A percentile compares a stretch with the other conserved stretches of the same genome.
Conservation (phyloP, 202 grass and related monocot species). For the Schoenoplectus triqueter region DNA sequence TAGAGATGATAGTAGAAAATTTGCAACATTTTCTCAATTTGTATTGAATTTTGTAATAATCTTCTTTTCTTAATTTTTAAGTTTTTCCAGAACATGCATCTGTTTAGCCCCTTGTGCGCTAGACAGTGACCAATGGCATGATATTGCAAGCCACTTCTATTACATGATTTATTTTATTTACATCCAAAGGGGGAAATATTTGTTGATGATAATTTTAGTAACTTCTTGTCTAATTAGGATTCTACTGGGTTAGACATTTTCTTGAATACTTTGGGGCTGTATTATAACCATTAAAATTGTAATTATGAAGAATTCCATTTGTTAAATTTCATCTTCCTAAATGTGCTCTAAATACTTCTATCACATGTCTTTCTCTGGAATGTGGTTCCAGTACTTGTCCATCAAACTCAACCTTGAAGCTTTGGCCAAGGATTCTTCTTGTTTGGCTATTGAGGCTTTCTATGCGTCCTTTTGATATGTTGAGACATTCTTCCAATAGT, state of each 20-base stretch:
- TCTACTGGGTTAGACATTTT: background rate
- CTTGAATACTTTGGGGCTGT: background rate
- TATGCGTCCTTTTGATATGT: background rate
- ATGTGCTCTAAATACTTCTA: background rate
- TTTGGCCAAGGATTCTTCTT: background rate
- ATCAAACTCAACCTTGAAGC: background rate
- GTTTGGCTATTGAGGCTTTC: background rate
- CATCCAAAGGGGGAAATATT: too few species aligned
- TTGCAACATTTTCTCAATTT: background rate
- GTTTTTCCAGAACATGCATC: too few species aligned
- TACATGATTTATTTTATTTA: too few species aligned
- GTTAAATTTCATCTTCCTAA: background rate
- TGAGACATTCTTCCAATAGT: background rate
- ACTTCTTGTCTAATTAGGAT: background rate
- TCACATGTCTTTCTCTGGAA: background rate
- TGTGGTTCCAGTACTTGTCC: background rate
- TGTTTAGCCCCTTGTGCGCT: too few species aligned
- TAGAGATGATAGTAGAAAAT: background rate
- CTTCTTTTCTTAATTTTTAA: too few species aligned
- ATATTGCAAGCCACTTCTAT: too few species aligned
- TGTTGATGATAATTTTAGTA: too few species aligned
- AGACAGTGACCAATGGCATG: too few species aligned
- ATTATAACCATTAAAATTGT: background rate
- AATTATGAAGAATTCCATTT: background rate
- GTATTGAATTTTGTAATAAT: background rate